Evolutionary conservation across 169 alveolate genomes (phyloP).

Genomic region (Eimeria necatrix): DNA sequence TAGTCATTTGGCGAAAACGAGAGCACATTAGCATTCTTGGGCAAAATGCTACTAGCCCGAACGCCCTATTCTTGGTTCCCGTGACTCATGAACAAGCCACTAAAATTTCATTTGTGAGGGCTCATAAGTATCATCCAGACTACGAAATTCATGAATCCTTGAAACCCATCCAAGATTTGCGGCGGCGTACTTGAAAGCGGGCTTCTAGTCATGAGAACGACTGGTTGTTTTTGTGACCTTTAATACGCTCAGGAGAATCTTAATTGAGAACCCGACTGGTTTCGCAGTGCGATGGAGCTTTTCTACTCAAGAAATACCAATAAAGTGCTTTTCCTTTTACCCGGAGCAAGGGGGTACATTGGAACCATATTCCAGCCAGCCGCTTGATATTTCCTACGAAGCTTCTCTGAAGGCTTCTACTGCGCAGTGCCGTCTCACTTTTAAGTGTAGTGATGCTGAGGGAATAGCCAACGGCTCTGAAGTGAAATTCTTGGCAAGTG

Average conservation of each 20-base stretch:
- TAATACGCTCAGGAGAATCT: neutral
- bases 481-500: slow-evolving; percentile 36
- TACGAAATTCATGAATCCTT: no score
- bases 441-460: slow-evolving; percentile 59
- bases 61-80: no score
- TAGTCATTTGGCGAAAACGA: neutral
- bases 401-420: slow-evolving; percentile 57
- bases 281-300: slow-evolving; percentile 60
- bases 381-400: slow-evolving; percentile 31
- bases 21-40: neutral
- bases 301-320: slow-evolving; percentile 23
- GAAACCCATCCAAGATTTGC: no score
- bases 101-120: no score
- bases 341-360: slow-evolving; percentile 59
- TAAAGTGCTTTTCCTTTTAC: slow-evolving; percentile 28
- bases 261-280: slow-evolving; percentile 61
- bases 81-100: no score
- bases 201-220: no score
- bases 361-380: slow-evolving; percentile 59
- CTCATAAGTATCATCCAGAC: no score
- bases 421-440: slow-evolving; percentile 67
- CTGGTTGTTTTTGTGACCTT: neutral
- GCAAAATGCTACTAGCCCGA: no score
- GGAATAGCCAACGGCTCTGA: slow-evolving; percentile 54
- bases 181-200: no score